Evolutionary conservation across 1,139 yeast species (phyloP).

Genomic region (Diutina pseudorugosa): DNA sequence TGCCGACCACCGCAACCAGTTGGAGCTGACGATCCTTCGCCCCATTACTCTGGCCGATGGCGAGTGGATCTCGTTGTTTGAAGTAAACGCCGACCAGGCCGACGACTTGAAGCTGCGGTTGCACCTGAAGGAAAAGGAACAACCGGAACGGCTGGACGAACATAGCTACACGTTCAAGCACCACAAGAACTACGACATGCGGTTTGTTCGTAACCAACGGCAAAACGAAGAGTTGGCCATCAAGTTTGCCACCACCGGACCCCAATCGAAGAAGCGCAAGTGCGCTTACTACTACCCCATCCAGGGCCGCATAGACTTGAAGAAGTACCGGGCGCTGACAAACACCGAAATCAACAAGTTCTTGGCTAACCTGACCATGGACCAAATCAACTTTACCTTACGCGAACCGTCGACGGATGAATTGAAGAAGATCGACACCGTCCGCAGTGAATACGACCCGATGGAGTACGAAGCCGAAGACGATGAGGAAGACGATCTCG

Average conservation of each 20-base stretch:
- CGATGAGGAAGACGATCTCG: slow-evolving; percentile 21
- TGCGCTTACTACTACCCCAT: slow-evolving; percentile 73
- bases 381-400: slow-evolving; percentile 45
- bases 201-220: slow-evolving; percentile 34
- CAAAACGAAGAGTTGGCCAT: slow-evolving; percentile 35
- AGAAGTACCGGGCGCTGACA: slow-evolving; percentile 60
- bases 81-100: slow-evolving; percentile 16
- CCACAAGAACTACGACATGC: slow-evolving; percentile 73
- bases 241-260: slow-evolving; percentile 35
- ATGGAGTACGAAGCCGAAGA: slow-evolving; percentile 53
- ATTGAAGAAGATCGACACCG: slow-evolving; percentile 51
- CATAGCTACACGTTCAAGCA: slow-evolving; percentile 44
- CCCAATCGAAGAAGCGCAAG: slow-evolving; percentile 27
- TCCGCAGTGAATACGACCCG: slow-evolving; percentile 65
- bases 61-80: slow-evolving; percentile 75
- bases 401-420: slow-evolving; percentile 70
- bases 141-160: slow-evolving; percentile 24
- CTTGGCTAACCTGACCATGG: slow-evolving; percentile 38
- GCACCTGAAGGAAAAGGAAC: slow-evolving; percentile 39
- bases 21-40: slow-evolving; percentile 58
- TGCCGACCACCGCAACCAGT: slow-evolving; percentile 29
- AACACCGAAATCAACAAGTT: slow-evolving; percentile 38
- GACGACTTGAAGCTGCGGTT: slow-evolving; percentile 28
- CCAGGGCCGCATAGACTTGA: slow-evolving; percentile 66
- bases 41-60: slow-evolving; percentile 66